These are phyloP conservation scores for Xylariaceae sp. DNA, from an alignment of 2,329 filamentous ascomycete genomes.

Conservation along the genomic window DNA sequence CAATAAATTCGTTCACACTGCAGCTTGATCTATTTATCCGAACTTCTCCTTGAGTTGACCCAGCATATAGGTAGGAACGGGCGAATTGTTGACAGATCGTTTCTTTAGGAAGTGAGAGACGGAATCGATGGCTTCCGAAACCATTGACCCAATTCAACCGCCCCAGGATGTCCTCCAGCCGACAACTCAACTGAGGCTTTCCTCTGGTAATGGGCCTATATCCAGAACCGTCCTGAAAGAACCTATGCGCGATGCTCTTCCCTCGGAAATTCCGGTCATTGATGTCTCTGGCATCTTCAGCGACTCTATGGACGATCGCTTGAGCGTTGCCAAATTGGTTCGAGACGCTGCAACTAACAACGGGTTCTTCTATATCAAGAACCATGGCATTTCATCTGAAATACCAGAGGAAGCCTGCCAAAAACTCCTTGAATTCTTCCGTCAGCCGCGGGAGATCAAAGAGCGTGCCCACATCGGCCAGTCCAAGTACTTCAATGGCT, in stretches of 20 bases:
- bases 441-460: slow-evolving; percentile 24
- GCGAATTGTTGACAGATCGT: not conserved
- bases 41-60: not conserved
- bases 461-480: slow-evolving; percentile 32
- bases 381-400: slow-evolving; percentile 29
- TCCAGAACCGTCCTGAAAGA: slow-evolving; percentile 20
- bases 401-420: slow-evolving; percentile 30
- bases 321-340: slow-evolving; percentile 37
- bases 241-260: slow-evolving; percentile 24
- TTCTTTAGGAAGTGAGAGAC: not conserved
- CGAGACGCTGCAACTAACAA: slow-evolving; percentile 37
- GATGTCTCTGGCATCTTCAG: slow-evolving; percentile 40
- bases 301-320: slow-evolving; percentile 31
- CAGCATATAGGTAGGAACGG: not conserved
- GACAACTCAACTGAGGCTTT: slow-evolving; percentile 22
- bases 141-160: not conserved
- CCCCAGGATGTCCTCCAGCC: not conserved
- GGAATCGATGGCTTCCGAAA: slow-evolving; percentile 9
- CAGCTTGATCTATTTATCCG: not conserved
- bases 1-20: not conserved
- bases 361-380: slow-evolving; percentile 42
- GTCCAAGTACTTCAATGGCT: slow-evolving; percentile 37
- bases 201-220: slow-evolving; percentile 27
- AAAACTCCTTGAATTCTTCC: slow-evolving; percentile 24
- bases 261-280: slow-evolving; percentile 38